Percentiles rank a stretch among this genome's conserved stretches.
Conservation (phyloP, 371 early-diverging fungal genomes). For the Saksenaea vasiformis region DNA sequence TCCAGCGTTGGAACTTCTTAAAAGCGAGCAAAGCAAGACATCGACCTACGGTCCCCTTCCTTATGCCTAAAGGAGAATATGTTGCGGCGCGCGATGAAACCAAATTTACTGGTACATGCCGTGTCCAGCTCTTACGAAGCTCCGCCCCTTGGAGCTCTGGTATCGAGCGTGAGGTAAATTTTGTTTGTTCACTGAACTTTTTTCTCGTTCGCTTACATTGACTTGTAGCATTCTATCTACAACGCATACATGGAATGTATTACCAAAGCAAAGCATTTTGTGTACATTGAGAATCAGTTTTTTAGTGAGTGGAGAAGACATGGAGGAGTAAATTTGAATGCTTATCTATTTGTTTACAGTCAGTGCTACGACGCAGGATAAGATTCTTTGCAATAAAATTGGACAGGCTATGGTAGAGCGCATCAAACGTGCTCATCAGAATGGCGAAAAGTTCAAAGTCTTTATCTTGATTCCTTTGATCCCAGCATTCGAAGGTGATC, state of each 20-base stretch:
- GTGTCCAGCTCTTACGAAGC: conserved; percentile 71
- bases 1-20: conserved; percentile 91
- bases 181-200: not conserved
- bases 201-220: not conserved
- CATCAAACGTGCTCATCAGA: conserved; percentile 75
- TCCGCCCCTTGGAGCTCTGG: conserved; percentile 72
- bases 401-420: conserved; percentile 68
- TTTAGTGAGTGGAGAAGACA: conserved; percentile 56
- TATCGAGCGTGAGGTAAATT: conserved; percentile 54
- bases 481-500: conserved; percentile 89
- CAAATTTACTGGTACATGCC: conserved; percentile 64
- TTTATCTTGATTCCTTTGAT: conserved; percentile 89
- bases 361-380: conserved; percentile 41
- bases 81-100: conserved; percentile 67
- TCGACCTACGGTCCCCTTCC: conserved; percentile 63
- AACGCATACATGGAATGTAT: conserved; percentile 85
- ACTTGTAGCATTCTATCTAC: conserved; percentile 71
- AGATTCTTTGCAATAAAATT: conserved; percentile 30
- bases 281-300: conserved; percentile 95
- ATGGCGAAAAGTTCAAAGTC: conserved; percentile 73
- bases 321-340: not conserved
- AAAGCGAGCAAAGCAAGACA: conserved; percentile 71
- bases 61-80: conserved; percentile 81
- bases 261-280: conserved; percentile 75
- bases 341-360: conserved; percentile 16